Evolutionary conservation across 106 monocot species (phyloP).

Genomic region (Phalaenopsis aphrodite): DNA sequence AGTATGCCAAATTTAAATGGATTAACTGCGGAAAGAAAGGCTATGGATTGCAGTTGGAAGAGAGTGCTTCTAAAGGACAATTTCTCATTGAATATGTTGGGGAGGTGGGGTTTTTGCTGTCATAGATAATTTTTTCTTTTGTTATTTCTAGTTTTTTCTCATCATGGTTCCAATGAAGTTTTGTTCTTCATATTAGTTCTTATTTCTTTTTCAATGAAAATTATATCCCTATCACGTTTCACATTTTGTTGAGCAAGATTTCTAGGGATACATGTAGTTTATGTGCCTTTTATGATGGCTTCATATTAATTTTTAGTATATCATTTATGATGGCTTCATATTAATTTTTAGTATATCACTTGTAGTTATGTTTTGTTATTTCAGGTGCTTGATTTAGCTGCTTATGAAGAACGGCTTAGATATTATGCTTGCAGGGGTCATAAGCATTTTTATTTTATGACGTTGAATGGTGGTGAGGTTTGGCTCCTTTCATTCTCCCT

Average conservation of each 20-base stretch:
- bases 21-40: slow-evolving; percentile 89
- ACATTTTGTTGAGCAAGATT: background rate
- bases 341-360: background rate
- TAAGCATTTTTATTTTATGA: slow-evolving; percentile 99
- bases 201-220: background rate
- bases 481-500: slow-evolving; percentile 27
- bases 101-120: slow-evolving; percentile 42
- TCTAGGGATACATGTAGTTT: background rate
- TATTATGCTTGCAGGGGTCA: slow-evolving; percentile 89
- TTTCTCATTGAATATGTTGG: slow-evolving; percentile 99
- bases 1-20: slow-evolving; percentile 76
- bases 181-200: background rate
- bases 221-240: too few relatives aligned
- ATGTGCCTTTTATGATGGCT: background rate
- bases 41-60: slow-evolving; percentile 57
- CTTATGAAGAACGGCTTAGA: slow-evolving; percentile 84
- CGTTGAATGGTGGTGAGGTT: slow-evolving; percentile 97
- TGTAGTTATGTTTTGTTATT: background rate
- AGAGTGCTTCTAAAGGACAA: slow-evolving; percentile 55
- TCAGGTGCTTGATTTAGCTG: slow-evolving; percentile 83
- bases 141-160: background rate
- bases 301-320: background rate
- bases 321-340: background rate
- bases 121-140: too few relatives aligned
- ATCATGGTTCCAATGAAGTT: background rate